phyloP scores from a whole-genome alignment of 805 yeast genomes.

The Pichia occidentalis region DNA sequence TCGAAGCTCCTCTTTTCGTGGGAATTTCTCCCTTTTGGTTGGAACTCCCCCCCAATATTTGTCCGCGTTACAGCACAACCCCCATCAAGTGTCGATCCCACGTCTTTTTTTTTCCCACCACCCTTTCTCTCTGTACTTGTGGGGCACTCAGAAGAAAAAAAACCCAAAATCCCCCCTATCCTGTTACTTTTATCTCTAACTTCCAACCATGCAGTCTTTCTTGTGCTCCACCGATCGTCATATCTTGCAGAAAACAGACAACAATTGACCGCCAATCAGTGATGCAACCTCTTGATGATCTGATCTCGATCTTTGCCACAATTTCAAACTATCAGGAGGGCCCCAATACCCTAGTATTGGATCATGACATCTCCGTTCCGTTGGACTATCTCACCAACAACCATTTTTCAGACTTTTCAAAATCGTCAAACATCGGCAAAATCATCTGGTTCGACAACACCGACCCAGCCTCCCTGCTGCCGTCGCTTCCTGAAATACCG shows the following conservation, averaged over 20 bases:
- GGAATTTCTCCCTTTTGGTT: too few species aligned
- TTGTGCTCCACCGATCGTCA: too few species aligned
- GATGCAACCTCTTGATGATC: constrained; percentile 6
- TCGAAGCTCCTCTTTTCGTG: too few species aligned
- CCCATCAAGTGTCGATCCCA: too few species aligned
- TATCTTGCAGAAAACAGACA: too few species aligned
- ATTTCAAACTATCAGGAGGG: constrained; percentile 1
- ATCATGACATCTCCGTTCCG: constrained; percentile 20
- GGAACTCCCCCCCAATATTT: too few species aligned
- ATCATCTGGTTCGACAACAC: constrained; percentile 29
- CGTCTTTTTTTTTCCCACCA: too few species aligned
- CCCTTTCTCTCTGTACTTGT: too few species aligned
- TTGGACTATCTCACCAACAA: constrained; percentile 23
- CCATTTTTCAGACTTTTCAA: constrained; percentile 23
- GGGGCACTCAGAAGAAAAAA: too few species aligned
- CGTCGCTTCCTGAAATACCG: not conserved
- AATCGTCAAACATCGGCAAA: constrained; percentile 20
- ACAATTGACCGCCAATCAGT: not conserved
- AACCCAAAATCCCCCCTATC: too few species aligned
- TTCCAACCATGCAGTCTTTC: too few species aligned
- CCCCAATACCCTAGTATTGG: constrained; percentile 16
- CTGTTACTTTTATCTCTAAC: not conserved
- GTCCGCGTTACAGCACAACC: too few species aligned
- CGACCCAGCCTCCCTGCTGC: not conserved
- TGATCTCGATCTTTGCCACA: constrained; percentile 1